These are phyloP conservation scores for Termitomyces sp. DNA, from an alignment of 768 basidiomycete genomes.

Conservation along the genomic window DNA sequence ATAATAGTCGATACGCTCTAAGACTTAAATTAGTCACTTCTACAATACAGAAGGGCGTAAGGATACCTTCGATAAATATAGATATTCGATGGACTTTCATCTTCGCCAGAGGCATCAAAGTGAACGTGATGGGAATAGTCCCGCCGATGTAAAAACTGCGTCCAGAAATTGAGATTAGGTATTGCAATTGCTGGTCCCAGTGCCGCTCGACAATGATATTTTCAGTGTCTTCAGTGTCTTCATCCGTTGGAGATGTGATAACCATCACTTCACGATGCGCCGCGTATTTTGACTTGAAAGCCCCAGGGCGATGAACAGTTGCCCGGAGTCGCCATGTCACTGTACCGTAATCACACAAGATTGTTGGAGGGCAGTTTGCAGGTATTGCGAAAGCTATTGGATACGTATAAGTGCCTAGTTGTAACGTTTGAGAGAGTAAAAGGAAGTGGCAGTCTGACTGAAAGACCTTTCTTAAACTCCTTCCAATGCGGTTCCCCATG, in stretches of 20 bases:
- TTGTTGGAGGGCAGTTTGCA: constrained; percentile 67
- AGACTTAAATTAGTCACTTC: neutral
- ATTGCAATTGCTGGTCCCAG: constrained; percentile 89
- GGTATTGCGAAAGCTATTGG: constrained; percentile 91
- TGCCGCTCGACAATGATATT: constrained; percentile 81
- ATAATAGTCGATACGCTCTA: constrained; percentile 82
- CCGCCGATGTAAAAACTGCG: constrained; percentile 83
- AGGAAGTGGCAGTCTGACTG: neutral
- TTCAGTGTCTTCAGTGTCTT: constrained; percentile 78
- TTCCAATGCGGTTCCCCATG: constrained; percentile 62
- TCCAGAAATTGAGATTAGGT: constrained; percentile 68
- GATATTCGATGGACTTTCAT: constrained; percentile 73
- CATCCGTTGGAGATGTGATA: constrained; percentile 72
- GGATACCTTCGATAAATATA: constrained; percentile 75
- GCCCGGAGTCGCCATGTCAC: constrained; percentile 81
- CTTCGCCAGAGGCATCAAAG: constrained; percentile 80
- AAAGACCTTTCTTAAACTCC: constrained; percentile 79
- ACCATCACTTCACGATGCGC: constrained; percentile 70
- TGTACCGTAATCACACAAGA: constrained; percentile 70
- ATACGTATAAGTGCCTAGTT: constrained; percentile 84
- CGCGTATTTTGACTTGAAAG: constrained; percentile 67
- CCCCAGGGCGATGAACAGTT: constrained; percentile 76
- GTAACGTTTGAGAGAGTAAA: neutral
- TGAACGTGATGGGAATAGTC: constrained; percentile 70
- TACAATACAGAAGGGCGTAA: neutral